phyloP scores from a whole-genome alignment of 176 grass and related monocot genomes.

The Alloteropsis semialata region DNA sequence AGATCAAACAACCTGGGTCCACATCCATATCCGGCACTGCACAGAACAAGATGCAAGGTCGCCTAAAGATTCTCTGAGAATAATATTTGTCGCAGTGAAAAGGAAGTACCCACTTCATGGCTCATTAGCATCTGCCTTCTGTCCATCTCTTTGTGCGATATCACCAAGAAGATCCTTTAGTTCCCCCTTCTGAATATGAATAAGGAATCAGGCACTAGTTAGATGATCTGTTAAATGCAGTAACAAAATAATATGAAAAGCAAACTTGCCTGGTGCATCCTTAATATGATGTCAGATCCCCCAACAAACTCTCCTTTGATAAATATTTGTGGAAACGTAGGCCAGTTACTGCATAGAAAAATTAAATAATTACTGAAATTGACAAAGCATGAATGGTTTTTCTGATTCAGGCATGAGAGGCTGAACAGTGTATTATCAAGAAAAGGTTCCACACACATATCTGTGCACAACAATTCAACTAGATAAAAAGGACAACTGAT shows the following conservation, averaged over 20 bases:
- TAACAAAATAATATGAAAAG: not conserved
- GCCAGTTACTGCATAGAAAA: constrained; percentile 67
- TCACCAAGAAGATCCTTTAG: constrained; percentile 69
- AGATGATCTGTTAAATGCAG: not conserved
- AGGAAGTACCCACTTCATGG: constrained; percentile 2
- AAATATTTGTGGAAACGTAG: constrained; percentile 98
- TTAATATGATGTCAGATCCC: constrained; percentile 90
- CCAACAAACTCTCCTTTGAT: constrained; percentile 94
- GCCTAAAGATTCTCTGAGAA: not conserved
- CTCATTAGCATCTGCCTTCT: constrained; percentile 12
- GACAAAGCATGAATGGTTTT: not conserved
- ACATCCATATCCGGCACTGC: too few species aligned
- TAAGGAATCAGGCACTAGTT: not conserved
- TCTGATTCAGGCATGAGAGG: not conserved
- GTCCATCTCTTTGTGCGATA: constrained; percentile 24
- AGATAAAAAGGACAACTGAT: constrained; percentile 18
- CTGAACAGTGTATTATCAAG: not conserved
- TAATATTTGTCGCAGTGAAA: not conserved
- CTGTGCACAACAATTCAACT: not conserved
- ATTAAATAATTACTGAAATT: constrained; percentile 7
- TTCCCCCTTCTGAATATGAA: constrained; percentile 68
- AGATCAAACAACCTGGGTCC: not conserved
- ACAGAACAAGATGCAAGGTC: not conserved
- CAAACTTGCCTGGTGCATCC: constrained; percentile 84
- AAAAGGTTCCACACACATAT: not conserved